Evolutionary conservation across 805 yeast genomes (phyloP).

Genomic region (Hyphopichia homilentoma): DNA sequence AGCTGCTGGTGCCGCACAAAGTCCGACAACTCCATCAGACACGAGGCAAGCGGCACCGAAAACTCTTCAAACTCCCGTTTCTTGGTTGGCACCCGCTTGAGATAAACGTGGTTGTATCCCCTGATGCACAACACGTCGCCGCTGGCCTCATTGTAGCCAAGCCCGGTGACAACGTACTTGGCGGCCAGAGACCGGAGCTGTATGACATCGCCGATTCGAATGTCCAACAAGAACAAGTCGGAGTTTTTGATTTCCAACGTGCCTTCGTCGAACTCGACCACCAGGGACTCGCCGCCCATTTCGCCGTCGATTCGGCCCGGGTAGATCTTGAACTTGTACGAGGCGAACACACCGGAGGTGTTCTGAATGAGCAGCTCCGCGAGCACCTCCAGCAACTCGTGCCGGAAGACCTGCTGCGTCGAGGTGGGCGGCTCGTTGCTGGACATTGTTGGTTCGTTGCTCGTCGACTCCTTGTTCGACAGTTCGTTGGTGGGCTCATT

Average conservation of each 20-base stretch:
- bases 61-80: slow-evolving; percentile 13
- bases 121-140: slow-evolving; percentile 48
- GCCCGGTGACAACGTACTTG: slow-evolving; percentile 44
- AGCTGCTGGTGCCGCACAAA: slow-evolving; percentile 37
- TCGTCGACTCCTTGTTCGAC: no score
- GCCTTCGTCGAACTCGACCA: slow-evolving; percentile 41
- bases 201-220: slow-evolving; percentile 55
- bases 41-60: slow-evolving; percentile 24
- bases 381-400: slow-evolving; percentile 8
- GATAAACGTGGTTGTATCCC: slow-evolving; percentile 53
- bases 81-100: slow-evolving; percentile 17
- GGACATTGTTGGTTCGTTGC: no score
- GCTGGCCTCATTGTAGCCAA: slow-evolving; percentile 14
- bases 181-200: slow-evolving; percentile 25
- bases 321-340: slow-evolving; percentile 44
- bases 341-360: slow-evolving; percentile 49
- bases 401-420: slow-evolving; percentile 6
- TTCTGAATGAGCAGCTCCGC: slow-evolving; percentile 10
- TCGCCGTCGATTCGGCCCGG: slow-evolving; percentile 42
- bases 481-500: not conserved
- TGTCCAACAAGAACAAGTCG: slow-evolving; percentile 46
- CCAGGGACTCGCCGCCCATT: slow-evolving; percentile 22
- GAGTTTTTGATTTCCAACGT: slow-evolving; percentile 27
- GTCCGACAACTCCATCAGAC: slow-evolving; percentile 37
- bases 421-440: not conserved